A percentile compares a stretch with the other conserved stretches of the same genome.
Conservation (phyloP, 2,329 filamentous ascomycete genomes). For the Verticillium tricorpus region DNA sequence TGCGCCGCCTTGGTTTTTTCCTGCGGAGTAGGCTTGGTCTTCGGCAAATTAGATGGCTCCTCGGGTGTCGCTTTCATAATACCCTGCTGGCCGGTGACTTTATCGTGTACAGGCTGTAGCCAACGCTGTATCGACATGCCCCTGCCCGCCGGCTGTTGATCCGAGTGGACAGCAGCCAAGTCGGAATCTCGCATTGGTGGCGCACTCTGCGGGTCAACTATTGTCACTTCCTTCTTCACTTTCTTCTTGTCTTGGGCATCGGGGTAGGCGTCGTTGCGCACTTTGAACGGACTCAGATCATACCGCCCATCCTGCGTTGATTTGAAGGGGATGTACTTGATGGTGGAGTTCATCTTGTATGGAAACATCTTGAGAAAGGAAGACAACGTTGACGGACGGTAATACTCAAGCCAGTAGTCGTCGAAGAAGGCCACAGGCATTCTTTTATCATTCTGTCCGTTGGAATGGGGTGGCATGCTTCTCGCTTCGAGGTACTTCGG, state of each 20-base stretch:
- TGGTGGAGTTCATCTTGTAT: constrained; percentile 85
- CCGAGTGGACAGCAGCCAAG: constrained; percentile 29
- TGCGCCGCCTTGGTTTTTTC: constrained; percentile 82
- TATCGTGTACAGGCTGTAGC: constrained; percentile 43
- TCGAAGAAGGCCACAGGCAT: constrained; percentile 64
- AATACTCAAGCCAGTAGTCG: constrained; percentile 98
- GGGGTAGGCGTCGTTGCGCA: constrained; percentile 61
- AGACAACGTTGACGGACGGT: constrained; percentile 80
- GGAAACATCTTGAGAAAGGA: constrained; percentile 90
- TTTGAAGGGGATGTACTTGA: constrained; percentile 75
- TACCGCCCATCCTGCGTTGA: constrained; percentile 69
- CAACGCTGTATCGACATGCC: constrained; percentile 46
- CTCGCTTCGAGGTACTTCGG: constrained; percentile 37
- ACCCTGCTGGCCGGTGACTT: constrained; percentile 29
- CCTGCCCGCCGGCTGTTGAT: constrained; percentile 23
- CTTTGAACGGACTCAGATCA: constrained; percentile 83
- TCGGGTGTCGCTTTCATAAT: constrained; percentile 51
- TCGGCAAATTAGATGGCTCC: constrained; percentile 21
- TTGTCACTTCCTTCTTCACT: constrained; percentile 63
- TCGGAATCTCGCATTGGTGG: constrained; percentile 23
- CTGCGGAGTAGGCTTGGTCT: constrained; percentile 52
- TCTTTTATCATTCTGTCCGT: constrained; percentile 26
- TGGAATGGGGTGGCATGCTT: constrained; percentile 39
- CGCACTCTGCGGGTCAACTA: constrained; percentile 54
- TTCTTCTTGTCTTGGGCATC: constrained; percentile 58